phyloP scores from a whole-genome alignment of 164 flowering plant species.

The Nelumbo lutea region DNA sequence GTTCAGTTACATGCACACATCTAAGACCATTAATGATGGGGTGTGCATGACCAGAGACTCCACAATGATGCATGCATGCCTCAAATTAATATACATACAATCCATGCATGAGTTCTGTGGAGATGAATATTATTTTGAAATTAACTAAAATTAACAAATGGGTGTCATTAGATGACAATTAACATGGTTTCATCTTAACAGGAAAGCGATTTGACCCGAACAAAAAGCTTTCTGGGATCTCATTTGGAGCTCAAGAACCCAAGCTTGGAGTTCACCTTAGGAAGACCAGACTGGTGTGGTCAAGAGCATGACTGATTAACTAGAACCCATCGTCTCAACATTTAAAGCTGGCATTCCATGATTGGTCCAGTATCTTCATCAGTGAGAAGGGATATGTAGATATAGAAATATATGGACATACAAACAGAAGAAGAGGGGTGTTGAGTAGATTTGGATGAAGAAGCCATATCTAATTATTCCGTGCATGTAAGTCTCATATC shows the following conservation, averaged over 20 bases:
- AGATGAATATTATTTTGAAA: too few relatives aligned
- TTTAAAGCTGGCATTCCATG: slow-evolving; percentile 9
- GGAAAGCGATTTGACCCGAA: slow-evolving; percentile 26
- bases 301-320: slow-evolving; percentile 31
- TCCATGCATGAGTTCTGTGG: neutral
- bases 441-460: neutral
- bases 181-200: slow-evolving; percentile 16
- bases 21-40: too few relatives aligned
- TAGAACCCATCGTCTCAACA: neutral
- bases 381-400: neutral
- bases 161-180: neutral
- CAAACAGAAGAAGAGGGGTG: neutral
- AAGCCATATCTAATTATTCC: neutral
- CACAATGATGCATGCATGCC: neutral
- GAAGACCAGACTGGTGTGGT: slow-evolving; percentile 60
- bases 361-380: slow-evolving; percentile 8
- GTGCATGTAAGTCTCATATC: neutral
- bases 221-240: slow-evolving; percentile 22
- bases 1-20: too few relatives aligned
- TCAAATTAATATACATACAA: neutral
- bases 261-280: slow-evolving; percentile 75
- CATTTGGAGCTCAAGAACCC: slow-evolving; percentile 39
- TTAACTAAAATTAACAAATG: neutral
- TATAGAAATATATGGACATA: neutral
- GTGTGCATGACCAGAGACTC: too few relatives aligned